These are phyloP conservation scores for Escovopsis weberi DNA, from an alignment of 2,329 filamentous ascomycete species.

Conservation along the genomic window DNA sequence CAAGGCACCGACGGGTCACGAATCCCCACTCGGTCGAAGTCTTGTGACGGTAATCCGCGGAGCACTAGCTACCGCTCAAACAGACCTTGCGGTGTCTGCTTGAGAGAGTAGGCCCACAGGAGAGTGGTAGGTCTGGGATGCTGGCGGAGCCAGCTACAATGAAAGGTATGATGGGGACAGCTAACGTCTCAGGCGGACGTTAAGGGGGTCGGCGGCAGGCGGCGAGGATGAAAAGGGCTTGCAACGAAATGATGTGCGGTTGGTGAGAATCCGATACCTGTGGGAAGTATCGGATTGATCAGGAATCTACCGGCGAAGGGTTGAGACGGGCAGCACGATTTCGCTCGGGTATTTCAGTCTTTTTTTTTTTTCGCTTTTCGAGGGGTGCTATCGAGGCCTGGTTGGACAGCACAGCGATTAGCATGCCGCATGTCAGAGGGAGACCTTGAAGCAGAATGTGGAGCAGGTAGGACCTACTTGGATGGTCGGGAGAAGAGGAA, in stretches of 20 bases:
- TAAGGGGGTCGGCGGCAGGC: constrained; percentile 84
- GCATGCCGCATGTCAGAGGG: not conserved
- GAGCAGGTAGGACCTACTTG: constrained; percentile 49
- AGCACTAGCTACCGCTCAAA: constrained; percentile 97
- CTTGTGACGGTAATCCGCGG: constrained; percentile 45
- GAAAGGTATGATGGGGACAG: constrained; percentile 18
- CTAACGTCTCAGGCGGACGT: constrained; percentile 58
- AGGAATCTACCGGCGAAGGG: constrained; percentile 15
- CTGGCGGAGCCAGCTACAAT: constrained; percentile 84
- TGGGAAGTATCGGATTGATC: constrained; percentile 66
- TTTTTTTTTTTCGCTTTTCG: constrained; percentile 3
- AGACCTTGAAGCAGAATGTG: not conserved
- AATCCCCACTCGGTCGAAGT: too few relatives aligned
- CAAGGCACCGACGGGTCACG: constrained; percentile 3
- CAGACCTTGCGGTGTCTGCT: constrained; percentile 86
- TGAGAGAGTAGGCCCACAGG: constrained; percentile 97
- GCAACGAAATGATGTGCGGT: constrained; percentile 76
- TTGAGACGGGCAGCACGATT: constrained; percentile 5
- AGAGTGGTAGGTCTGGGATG: constrained; percentile 45
- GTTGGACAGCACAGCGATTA: not conserved
- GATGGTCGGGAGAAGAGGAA: constrained; percentile 80
- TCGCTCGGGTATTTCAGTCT: constrained; percentile 5
- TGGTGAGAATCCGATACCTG: constrained; percentile 64
- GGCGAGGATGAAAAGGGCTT: constrained; percentile 67
- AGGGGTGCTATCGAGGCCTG: constrained; percentile 48